These are phyloP conservation scores for Hyphodiscus sp. DNA, from an alignment of 2,329 filamentous ascomycete genomes.

Conservation along the genomic window DNA sequence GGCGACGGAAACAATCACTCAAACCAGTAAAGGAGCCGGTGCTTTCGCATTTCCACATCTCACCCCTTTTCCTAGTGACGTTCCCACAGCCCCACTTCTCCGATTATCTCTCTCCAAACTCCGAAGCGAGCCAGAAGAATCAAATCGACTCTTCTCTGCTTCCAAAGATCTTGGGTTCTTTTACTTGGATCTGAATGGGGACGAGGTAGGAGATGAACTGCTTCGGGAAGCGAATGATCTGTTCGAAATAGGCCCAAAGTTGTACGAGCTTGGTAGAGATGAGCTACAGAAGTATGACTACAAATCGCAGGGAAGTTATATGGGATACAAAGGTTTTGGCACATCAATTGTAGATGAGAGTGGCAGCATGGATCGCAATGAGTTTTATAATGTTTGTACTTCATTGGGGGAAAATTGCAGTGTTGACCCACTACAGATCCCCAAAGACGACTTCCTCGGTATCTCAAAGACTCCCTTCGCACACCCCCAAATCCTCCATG, in stretches of 20 bases:
- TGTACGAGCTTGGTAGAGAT: conserved; percentile 35
- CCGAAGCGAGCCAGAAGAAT: conserved; percentile 10
- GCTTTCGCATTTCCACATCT: conserved; percentile 8
- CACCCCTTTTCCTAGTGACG: conserved; percentile 17
- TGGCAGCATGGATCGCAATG: conserved; percentile 23
- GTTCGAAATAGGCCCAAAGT: conserved; percentile 16
- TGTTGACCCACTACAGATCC: conserved; percentile 11
- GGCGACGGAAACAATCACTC: conserved; percentile 9
- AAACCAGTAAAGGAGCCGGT: neutral
- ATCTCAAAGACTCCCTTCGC: conserved; percentile 14
- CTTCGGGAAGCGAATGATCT: conserved; percentile 16
- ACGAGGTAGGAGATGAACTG: conserved; percentile 16
- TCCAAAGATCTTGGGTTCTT: conserved; percentile 25
- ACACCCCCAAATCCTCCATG: conserved; percentile 19
- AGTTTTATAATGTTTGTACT: conserved; percentile 24
- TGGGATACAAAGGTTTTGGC: conserved; percentile 23
- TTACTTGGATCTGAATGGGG: conserved; percentile 20
- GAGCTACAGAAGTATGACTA: conserved; percentile 53
- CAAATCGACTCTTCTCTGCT: conserved; percentile 14
- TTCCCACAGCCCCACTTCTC: conserved; percentile 20
- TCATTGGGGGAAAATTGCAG: neutral
- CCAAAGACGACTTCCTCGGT: conserved; percentile 25
- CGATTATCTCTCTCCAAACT: conserved; percentile 17
- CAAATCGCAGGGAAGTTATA: conserved; percentile 18
- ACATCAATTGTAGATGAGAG: conserved; percentile 19